These are phyloP conservation scores for Exophiala bonariae DNA, from an alignment of 2,329 filamentous ascomycete species.

Conservation along the genomic window DNA sequence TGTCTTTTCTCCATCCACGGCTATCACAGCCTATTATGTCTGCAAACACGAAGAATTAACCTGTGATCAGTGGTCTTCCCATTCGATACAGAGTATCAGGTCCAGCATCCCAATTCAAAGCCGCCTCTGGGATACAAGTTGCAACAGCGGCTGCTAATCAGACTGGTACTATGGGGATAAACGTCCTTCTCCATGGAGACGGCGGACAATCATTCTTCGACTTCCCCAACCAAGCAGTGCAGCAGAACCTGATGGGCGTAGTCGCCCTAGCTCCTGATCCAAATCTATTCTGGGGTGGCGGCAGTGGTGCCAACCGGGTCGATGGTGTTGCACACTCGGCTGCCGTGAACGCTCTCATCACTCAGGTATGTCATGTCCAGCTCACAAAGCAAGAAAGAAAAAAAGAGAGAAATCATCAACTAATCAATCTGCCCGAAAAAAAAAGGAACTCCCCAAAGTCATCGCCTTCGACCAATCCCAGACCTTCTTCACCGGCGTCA, in stretches of 20 bases:
- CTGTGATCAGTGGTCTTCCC: slow-evolving; percentile 46
- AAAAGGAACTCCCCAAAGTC: not conserved
- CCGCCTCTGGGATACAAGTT: not conserved
- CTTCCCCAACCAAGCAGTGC: slow-evolving; percentile 57
- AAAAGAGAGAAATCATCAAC: too few relatives aligned
- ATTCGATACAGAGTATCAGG: slow-evolving; percentile 59
- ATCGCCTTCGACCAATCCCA: slow-evolving; percentile 53
- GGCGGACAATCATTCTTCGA: slow-evolving; percentile 61
- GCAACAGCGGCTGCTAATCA: slow-evolving; percentile 30
- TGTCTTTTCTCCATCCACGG: slow-evolving; percentile 15
- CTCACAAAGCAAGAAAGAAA: too few relatives aligned
- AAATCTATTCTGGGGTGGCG: slow-evolving; percentile 60
- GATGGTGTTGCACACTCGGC: slow-evolving; percentile 58
- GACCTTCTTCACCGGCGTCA: slow-evolving; percentile 60
- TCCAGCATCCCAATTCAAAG: slow-evolving; percentile 54
- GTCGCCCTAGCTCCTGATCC: slow-evolving; percentile 55
- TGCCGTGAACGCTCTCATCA: slow-evolving; percentile 48
- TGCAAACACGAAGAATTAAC: too few relatives aligned
- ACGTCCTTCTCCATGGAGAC: slow-evolving; percentile 61
- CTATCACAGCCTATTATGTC: too few relatives aligned
- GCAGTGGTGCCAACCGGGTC: slow-evolving; percentile 51
- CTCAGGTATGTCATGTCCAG: slow-evolving; percentile 48
- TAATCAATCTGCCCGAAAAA: too few relatives aligned
- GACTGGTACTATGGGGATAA: slow-evolving; percentile 45
- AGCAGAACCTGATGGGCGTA: slow-evolving; percentile 53